Evolutionary conservation across 2,329 filamentous ascomycete species (phyloP).

Genomic region (Claviceps humidiphila): DNA sequence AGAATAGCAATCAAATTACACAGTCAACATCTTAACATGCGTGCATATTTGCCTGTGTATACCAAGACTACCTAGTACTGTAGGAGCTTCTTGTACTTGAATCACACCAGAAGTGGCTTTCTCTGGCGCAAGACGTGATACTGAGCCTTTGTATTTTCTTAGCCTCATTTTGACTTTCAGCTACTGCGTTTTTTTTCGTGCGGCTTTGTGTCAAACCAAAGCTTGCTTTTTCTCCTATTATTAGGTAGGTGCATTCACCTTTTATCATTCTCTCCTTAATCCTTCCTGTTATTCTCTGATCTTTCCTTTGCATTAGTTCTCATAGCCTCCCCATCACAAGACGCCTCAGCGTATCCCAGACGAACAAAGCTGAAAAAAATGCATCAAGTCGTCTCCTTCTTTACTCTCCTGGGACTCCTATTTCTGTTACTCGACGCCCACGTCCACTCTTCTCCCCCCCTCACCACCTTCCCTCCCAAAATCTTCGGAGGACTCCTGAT

Average conservation of each 20-base stretch:
- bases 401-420: not conserved
- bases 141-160: not conserved
- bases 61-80: not conserved
- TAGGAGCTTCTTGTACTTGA: not conserved
- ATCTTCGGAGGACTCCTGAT: not conserved
- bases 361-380: not conserved
- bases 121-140: not conserved
- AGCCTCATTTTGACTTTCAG: not conserved
- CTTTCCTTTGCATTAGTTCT: no score
- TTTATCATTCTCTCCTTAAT: not conserved
- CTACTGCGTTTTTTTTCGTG: not conserved
- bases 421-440: not conserved
- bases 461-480: not conserved
- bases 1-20: constrained; percentile 2
- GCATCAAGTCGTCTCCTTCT: not conserved
- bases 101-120: not conserved
- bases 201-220: not conserved
- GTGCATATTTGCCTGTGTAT: not conserved
- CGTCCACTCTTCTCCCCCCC: not conserved
- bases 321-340: no score
- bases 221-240: not conserved
- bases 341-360: no score
- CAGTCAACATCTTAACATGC: not conserved
- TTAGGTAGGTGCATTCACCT: no score
- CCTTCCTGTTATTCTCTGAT: not conserved